phyloP scores from a whole-genome alignment of 306 rosid species.

The Fragaria ananassa region DNA sequence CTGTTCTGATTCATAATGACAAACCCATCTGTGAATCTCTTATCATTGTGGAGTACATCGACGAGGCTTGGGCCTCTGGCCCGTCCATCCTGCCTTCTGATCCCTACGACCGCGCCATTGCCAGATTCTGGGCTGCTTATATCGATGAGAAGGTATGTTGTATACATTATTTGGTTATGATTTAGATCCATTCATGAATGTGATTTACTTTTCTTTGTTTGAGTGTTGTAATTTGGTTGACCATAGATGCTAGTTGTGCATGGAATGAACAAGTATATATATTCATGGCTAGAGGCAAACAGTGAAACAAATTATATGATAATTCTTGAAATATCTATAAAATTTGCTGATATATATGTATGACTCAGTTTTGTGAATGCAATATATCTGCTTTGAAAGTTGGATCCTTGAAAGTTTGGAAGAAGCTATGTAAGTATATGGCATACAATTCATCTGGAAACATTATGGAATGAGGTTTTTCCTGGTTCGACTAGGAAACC shows the following conservation, averaged over 20 bases:
- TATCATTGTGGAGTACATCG: constrained; percentile 52
- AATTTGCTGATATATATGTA: background rate
- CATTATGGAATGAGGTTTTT: too few relatives aligned
- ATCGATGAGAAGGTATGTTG: constrained; percentile 47
- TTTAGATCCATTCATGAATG: background rate
- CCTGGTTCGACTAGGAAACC: too few relatives aligned
- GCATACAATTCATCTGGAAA: too few relatives aligned
- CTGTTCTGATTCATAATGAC: constrained; percentile 48
- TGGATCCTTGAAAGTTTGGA: background rate
- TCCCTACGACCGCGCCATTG: constrained; percentile 49
- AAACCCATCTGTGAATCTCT: constrained; percentile 53
- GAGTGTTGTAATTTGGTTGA: background rate
- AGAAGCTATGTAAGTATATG: too few relatives aligned
- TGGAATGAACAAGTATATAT: background rate
- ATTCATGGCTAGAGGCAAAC: background rate
- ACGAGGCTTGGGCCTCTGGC: constrained; percentile 46
- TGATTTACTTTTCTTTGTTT: background rate
- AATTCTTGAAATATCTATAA: background rate
- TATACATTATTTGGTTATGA: background rate
- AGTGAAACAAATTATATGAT: background rate
- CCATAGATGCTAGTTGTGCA: background rate
- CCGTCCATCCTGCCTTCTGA: constrained; percentile 51
- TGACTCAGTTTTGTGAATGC: background rate
- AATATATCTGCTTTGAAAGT: background rate
- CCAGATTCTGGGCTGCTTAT: constrained; percentile 59